phyloP scores from a whole-genome alignment of 2,329 filamentous ascomycete genomes.

The Ceratocystis lukuohia region DNA sequence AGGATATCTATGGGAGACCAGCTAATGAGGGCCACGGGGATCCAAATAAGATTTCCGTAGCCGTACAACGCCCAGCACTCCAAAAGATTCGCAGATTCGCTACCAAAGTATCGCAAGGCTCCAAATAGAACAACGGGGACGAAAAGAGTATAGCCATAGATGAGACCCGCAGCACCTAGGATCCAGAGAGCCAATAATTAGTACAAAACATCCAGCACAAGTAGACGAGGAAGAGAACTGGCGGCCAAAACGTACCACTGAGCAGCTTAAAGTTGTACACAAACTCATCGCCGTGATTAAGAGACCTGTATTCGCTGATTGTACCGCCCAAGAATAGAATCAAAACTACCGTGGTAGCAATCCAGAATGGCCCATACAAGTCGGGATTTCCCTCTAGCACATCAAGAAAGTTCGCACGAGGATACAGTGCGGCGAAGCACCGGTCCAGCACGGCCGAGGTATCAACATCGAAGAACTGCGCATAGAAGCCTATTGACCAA shows the following conservation, averaged over 20 bases:
- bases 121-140: slow-evolving; percentile 78
- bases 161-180: slow-evolving; percentile 67
- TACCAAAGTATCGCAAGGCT: slow-evolving; percentile 86
- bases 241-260: slow-evolving; percentile 46
- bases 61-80: slow-evolving; percentile 95
- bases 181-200: not conserved
- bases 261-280: slow-evolving; percentile 83
- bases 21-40: slow-evolving; percentile 79
- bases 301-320: slow-evolving; percentile 77
- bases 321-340: slow-evolving; percentile 93
- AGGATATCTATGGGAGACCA: slow-evolving; percentile 77
- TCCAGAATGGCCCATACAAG: slow-evolving; percentile 95
- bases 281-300: slow-evolving; percentile 56
- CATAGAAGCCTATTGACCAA: slow-evolving; percentile 87
- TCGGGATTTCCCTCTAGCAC: slow-evolving; percentile 94
- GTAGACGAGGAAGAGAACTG: not conserved
- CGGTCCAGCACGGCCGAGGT: slow-evolving; percentile 76
- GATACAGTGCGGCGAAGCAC: slow-evolving; percentile 79
- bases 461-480: slow-evolving; percentile 97
- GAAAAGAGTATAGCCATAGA: slow-evolving; percentile 89
- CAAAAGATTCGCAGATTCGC: slow-evolving; percentile 79
- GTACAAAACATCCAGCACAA: not conserved
- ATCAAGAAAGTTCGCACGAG: slow-evolving; percentile 88
- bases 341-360: slow-evolving; percentile 90
- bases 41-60: slow-evolving; percentile 95